Evolutionary conservation across 352 stramenopile species (phyloP), one percentile per base, ranked within the genome.

Genomic region (Phytopythium oedochilum): DNA sequence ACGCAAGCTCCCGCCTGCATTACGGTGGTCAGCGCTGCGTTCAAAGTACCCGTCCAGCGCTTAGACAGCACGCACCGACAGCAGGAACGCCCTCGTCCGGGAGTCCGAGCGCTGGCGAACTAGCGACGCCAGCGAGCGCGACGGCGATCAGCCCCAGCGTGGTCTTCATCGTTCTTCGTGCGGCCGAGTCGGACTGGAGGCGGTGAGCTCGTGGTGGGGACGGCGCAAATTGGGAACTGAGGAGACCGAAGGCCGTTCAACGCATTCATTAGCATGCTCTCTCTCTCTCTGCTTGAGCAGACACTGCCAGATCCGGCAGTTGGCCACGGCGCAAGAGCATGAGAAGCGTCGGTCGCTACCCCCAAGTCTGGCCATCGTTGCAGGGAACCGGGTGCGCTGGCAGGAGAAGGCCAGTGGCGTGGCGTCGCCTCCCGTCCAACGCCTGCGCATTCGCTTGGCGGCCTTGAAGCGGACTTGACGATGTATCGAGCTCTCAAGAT

Each of bases 261-360:
- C n/a, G n/a, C n/a, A n/a, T n/a, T n/a, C n/a, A n/a, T n/a, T n/a
- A n/a, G n/a, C n/a, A n/a, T n/a, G n/a, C n/a, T n/a, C n/a, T n/a
- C n/a, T n/a, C n/a, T n/a, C n/a, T n/a, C n/a, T n/a, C n/a, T n/a
- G n/a, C n/a, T n/a, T n/a, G n/a, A n/a, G n/a, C 20, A 6, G 9
- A 4, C 9, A 2, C 12, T 8, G 40, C 22, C 8, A 4, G 17
- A 22, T 5, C 7, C 46, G 46, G 20, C 46, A 53, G 46, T 53
- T 53, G 31, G 32, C 20, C 11, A 12, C 28, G 26, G 26, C 26
- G 28, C 26, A n/a, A n/a, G 46, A 38, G 36, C 32, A 2, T 48
- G n/a, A 55, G 59, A 70, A 55, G 31, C 42, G 63, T 70, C 59
- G 56, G 32, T 50, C 25, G 11, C 18, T 14, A 12, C 23, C 53